Base-by-base conservation (phyloP, 179 eudicot genomes). In the Silene noctiflora region DNA sequence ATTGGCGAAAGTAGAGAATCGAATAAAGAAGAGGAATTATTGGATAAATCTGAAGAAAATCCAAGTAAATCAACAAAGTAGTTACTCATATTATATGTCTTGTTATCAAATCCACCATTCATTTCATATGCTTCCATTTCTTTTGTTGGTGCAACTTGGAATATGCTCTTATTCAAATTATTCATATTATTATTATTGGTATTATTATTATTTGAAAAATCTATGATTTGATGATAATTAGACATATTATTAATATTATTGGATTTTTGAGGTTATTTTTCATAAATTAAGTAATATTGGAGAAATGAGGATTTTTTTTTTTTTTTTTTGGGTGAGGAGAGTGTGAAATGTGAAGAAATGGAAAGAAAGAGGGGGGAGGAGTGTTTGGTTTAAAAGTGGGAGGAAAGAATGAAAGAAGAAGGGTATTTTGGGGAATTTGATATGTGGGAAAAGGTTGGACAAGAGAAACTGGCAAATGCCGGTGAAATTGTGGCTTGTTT, bases 381-480 rank as follows among this genome's bases (percentile, higher is more conserved):
- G 69, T 76, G 77, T 76, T 80, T 76, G 79, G 77, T 81, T 78
- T 20, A 69, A 75, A 81, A 17, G 10, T 42, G 27, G 5, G 39
- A 39, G 12, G 24, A 11, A n/a, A 29, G 68, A 16, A 27, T 21
- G 24, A 16, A 25, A 42, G 48, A 10, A 9, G 2, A 7, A 53
- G 62, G 22, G 56, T 17, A 10, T 12, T 24, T 24, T 64, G 39
- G 29, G 68, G 33, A 16, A 11, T 12, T 39, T 39, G 19, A 19
- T 6, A 8, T 10, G 56, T 20, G 56, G 10, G 19, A 68, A 67
- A 27, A 68, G 51, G 72, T 68, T 68, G 55, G 27, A 22, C 19
- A 68, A 68, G 72, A 16, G 46, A 42, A 19, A 64, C 68, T 24
- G 68, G 68, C 68, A 64, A 25, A 39, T 68, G 72, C 51, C 72